Evolutionary conservation across 768 basidiomycete species (phyloP).

Genomic region (Pleurotus platypus): DNA sequence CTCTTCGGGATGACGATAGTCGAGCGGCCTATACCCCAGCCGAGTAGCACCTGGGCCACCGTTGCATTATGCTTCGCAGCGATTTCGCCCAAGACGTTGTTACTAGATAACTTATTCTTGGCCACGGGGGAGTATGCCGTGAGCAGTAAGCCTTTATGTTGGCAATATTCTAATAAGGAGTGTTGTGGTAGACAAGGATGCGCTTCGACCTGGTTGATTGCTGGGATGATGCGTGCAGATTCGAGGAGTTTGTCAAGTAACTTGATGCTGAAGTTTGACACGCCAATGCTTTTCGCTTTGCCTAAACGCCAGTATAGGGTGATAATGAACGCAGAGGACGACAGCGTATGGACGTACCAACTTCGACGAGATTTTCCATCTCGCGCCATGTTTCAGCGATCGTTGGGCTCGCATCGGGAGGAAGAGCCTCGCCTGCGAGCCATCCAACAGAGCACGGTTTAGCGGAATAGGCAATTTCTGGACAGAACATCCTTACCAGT

Average conservation of each 20-base stretch:
- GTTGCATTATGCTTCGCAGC: slow-evolving; percentile 25
- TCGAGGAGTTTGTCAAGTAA: slow-evolving; percentile 51
- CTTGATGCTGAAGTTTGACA: slow-evolving; percentile 61
- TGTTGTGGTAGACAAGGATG: slow-evolving; percentile 45
- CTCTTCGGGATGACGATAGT: slow-evolving; percentile 64
- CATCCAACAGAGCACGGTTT: background rate
- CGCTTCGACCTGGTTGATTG: slow-evolving; percentile 66
- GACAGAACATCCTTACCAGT: slow-evolving; percentile 30
- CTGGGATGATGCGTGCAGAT: slow-evolving; percentile 49
- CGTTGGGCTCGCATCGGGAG: slow-evolving; percentile 19
- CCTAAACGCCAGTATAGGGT: slow-evolving; percentile 24
- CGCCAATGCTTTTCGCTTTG: slow-evolving; percentile 56
- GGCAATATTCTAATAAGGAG: slow-evolving; percentile 38
- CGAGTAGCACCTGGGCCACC: slow-evolving; percentile 52
- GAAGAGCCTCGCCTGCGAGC: slow-evolving; percentile 10
- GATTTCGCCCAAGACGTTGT: slow-evolving; percentile 22
- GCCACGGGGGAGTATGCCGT: slow-evolving; percentile 48
- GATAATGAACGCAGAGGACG: slow-evolving; percentile 25
- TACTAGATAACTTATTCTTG: slow-evolving; percentile 15
- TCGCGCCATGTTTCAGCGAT: slow-evolving; percentile 54
- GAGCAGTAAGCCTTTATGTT: slow-evolving; percentile 35
- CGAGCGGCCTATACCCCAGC: slow-evolving; percentile 63
- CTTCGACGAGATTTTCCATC: slow-evolving; percentile 52
- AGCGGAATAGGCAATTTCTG: background rate
- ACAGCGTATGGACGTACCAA: slow-evolving; percentile 22